Base-by-base conservation (phyloP, 2,329 filamentous ascomycete genomes). In the Exophiala viscosa region DNA sequence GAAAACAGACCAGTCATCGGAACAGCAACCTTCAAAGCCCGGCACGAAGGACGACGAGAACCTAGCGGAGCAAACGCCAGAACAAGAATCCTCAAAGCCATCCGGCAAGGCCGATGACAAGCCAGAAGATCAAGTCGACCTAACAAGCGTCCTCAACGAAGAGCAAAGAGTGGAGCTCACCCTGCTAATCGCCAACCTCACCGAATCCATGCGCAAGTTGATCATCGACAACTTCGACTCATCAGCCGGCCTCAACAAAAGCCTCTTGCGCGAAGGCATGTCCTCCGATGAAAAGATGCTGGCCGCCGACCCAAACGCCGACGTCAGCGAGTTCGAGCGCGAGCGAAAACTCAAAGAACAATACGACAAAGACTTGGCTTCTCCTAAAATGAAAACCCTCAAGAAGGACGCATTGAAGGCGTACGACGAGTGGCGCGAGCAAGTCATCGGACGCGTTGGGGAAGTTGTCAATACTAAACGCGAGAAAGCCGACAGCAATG, bases 341-440 rank as follows among this genome's bases (percentile, higher is more conserved):
- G 60, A 68, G 45, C 58, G 54, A 23, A 64, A 62, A 43, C 40
- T 64, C 18, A 61, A 64, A 43, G 59, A 60, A 70, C 74, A 62
- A 76, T 76, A 38, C 43, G 53, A 62, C 48, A 64, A 64, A 53
- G 65, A 66, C 39, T 50, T 66, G 15, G 51, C 51, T 6, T 55
- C 54, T 32, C 54, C 52, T 34, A 59, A 62, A 54, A 45, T 63
- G 52, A 57, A 66, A 55, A 66, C 61, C 62, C 70, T 90, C 62
- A 90, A 84, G 72, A 83, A 80, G 57, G 84, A 86, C 48, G 79
- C 84, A 1, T 67, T 95, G 4, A 72, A 77, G 5, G 84, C 86
- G 65, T 95, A 92, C 66, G 83, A 87, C 52, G 86, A 89, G 59
- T 97, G 92, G 92, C 82, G 88, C 62, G 77, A 82, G 5, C 75